These are phyloP conservation scores for Calonectria hongkongensis DNA, from an alignment of 2,329 filamentous ascomycete genomes.

Conservation along the genomic window DNA sequence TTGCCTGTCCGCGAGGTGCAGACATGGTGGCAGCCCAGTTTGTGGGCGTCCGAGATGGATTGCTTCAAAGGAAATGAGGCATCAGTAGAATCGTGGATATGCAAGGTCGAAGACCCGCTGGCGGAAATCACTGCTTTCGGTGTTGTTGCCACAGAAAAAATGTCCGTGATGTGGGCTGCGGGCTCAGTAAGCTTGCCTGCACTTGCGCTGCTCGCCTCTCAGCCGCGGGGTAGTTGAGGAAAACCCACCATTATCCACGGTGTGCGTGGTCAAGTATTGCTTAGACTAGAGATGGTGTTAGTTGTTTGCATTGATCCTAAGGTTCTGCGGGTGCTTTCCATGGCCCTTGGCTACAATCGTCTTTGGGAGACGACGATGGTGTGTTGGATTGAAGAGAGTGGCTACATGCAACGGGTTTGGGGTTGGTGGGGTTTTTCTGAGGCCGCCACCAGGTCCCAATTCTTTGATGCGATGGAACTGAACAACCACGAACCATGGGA, in stretches of 20 bases:
- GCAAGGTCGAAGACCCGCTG: slow-evolving; percentile 88
- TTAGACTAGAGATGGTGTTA: slow-evolving; percentile 81
- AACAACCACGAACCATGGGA: slow-evolving; percentile 8
- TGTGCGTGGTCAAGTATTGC: slow-evolving; percentile 96
- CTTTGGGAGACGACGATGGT: slow-evolving; percentile 52
- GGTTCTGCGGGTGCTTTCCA: slow-evolving; percentile 50
- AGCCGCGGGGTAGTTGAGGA: slow-evolving; percentile 53
- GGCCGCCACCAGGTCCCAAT: slow-evolving; percentile 25
- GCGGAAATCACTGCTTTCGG: slow-evolving; percentile 84
- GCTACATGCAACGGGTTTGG: slow-evolving; percentile 31
- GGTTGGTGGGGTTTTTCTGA: slow-evolving; percentile 39
- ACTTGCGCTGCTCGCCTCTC: slow-evolving; percentile 38
- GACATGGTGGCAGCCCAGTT: slow-evolving; percentile 93
- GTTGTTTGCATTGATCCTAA: slow-evolving; percentile 26
- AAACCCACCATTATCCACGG: slow-evolving; percentile 85
- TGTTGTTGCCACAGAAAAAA: slow-evolving; percentile 89
- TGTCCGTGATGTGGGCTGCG: slow-evolving; percentile 86
- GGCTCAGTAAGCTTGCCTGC: slow-evolving; percentile 45
- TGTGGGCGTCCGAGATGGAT: slow-evolving; percentile 86
- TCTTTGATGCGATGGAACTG: slow-evolving; percentile 3
- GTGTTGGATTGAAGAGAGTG: slow-evolving; percentile 53
- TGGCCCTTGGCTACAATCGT: slow-evolving; percentile 40
- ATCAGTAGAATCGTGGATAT: slow-evolving; percentile 84
- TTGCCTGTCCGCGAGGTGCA: slow-evolving; percentile 81
- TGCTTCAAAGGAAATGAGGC: slow-evolving; percentile 86